Evolutionary conservation across 257 asterid species (phyloP), one percentile per base, ranked within the genome.

Genomic region (Rehmannia glutinosa): DNA sequence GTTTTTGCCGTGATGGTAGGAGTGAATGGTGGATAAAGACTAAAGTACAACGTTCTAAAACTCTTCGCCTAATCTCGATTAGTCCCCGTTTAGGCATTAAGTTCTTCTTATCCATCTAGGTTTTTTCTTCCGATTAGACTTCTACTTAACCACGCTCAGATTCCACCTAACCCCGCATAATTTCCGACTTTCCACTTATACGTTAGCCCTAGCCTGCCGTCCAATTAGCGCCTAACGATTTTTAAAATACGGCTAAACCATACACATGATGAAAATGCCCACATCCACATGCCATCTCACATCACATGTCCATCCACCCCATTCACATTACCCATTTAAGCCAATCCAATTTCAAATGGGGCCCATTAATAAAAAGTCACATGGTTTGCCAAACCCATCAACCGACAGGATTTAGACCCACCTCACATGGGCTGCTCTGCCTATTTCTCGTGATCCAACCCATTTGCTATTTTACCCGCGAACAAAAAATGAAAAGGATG

Each of bases 321-420:
- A 28, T 11, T 35, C 23, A 6, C 25, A 24, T 51, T 28, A n/a
- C n/a, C 62, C 13, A 62, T 35, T 13, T 17, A 12, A 61, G 8
- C 62, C 62, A 19, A 60, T 33, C 30, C 25, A 43, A 58, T 28
- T 51, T 13, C 4, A 0, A 5, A 6, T 41, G 62, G 71, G 69
- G 28, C 73, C 75, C 66, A 70, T 28, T 11, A 24, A 21, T 27
- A 15, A 52, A 65, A 28, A 4, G 7, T 45, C 77, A 75, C 67
- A 62, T 70, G 77, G 63, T 9, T 35, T 12, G 47, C 49, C 49
- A 1, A 33, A 23, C 50, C 42, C 62, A 68, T 62, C 71, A 56
- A 21, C 81, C 70, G 79, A 75, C 81, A 79, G 21, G 54, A 42
- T 1, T 51, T 63, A 74, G 81, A 19, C 78, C 81, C 84, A 46